Conservation (phyloP, 768 basidiomycete genomes). For the Rhodotorula kratochvilovae region DNA sequence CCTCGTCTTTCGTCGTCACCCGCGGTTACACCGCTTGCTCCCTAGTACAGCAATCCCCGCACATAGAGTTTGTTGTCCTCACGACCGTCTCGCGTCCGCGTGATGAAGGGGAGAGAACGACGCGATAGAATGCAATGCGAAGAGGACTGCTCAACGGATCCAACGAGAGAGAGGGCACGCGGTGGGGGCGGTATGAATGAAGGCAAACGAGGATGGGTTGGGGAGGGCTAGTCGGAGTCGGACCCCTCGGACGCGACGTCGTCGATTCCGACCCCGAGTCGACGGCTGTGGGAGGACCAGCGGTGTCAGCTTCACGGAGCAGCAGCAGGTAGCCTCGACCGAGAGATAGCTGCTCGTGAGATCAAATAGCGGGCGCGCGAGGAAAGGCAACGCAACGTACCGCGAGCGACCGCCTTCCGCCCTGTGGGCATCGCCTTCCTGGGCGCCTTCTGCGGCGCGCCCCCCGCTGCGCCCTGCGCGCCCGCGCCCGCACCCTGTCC, state of each 20-base stretch:
- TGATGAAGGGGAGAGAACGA: too few relatives aligned
- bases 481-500: neutral
- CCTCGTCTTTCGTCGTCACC: too few relatives aligned
- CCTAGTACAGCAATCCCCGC: too few relatives aligned
- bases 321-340: too few relatives aligned
- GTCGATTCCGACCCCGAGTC: conserved; percentile 10
- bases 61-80: too few relatives aligned
- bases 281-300: neutral
- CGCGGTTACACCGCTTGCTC: too few relatives aligned
- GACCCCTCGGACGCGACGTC: conserved; percentile 25
- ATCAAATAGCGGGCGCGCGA: neutral
- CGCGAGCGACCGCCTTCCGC: neutral
- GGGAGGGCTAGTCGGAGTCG: conserved; percentile 17
- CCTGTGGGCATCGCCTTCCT: neutral
- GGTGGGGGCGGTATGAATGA: neutral
- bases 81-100: too few relatives aligned
- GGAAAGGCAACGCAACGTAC: neutral
- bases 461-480: neutral
- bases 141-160: too few relatives aligned
- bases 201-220: neutral
- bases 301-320: too few relatives aligned
- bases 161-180: neutral
- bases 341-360: neutral
- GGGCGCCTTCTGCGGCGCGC: conserved; percentile 5
- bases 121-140: too few relatives aligned